Evolutionary conservation across 495 filamentous ascomycete genomes (phyloP).

Genomic region (Xylaria venustula): DNA sequence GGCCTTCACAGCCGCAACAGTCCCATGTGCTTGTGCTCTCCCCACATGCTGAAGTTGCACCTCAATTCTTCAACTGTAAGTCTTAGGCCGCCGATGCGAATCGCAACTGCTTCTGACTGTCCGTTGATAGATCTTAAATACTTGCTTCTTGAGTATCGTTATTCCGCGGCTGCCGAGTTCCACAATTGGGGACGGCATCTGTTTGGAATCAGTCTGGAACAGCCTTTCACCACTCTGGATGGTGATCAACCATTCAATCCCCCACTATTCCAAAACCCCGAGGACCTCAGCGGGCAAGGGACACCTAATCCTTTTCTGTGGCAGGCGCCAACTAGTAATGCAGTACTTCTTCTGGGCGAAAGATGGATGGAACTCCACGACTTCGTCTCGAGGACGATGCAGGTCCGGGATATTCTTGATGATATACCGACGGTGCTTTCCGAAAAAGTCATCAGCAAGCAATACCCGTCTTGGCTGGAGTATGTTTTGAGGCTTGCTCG

Average conservation of each 20-base stretch:
- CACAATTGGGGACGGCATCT: constrained; percentile 51
- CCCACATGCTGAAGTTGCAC: constrained; percentile 70
- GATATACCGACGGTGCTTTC: constrained; percentile 32
- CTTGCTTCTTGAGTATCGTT: constrained; percentile 66
- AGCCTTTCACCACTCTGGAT: constrained; percentile 61
- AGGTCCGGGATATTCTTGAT: constrained; percentile 34
- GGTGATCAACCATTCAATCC: constrained; percentile 51
- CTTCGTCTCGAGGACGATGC: constrained; percentile 61
- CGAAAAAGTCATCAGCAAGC: constrained; percentile 54
- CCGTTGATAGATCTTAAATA: constrained; percentile 60
- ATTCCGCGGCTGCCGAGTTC: constrained; percentile 52
- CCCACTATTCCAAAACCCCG: constrained; percentile 39
- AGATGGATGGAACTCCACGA: constrained; percentile 80
- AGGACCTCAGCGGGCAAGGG: constrained; percentile 17
- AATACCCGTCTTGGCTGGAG: constrained; percentile 75
- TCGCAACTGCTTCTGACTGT: neutral
- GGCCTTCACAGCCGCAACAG: constrained; percentile 57
- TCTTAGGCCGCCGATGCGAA: neutral
- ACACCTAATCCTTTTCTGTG: constrained; percentile 64
- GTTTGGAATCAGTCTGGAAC: constrained; percentile 73
- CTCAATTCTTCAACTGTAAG: constrained; percentile 74
- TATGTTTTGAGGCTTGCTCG: constrained; percentile 70
- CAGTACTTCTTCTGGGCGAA: constrained; percentile 75
- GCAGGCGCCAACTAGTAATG: constrained; percentile 79
- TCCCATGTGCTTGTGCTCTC: constrained; percentile 78